phyloP scores from a whole-genome alignment of 106 monocot species.

The Dendrobium huoshanense region DNA sequence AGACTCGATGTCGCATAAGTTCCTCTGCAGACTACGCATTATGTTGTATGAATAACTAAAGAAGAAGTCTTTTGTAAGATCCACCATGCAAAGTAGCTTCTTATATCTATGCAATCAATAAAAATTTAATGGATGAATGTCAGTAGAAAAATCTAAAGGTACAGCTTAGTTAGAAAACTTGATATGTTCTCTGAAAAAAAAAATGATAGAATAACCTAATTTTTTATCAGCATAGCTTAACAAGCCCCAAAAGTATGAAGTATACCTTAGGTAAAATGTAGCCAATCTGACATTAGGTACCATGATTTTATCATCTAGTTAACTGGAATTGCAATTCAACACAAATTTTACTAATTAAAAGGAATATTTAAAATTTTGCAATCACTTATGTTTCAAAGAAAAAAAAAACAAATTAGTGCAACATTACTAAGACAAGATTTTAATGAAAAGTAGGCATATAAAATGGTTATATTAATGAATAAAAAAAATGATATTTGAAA shows the following conservation, averaged over 20 bases:
- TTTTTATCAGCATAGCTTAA: background rate
- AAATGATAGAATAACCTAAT: background rate
- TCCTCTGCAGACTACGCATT: constrained; percentile 90
- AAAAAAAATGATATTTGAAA: too few species aligned
- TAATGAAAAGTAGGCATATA: too few species aligned
- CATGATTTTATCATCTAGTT: background rate
- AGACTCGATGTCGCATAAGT: constrained; percentile 41
- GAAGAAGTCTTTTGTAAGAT: constrained; percentile 98
- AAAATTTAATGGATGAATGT: constrained; percentile 21
- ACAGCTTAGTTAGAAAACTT: background rate
- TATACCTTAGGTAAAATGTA: background rate
- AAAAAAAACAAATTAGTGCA: too few species aligned
- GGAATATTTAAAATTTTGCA: background rate
- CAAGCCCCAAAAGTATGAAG: background rate
- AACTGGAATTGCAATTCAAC: background rate
- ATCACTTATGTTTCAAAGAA: background rate
- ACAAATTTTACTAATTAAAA: background rate
- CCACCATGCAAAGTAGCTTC: constrained; percentile 74
- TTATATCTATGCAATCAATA: constrained; percentile 67
- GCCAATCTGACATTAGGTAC: background rate
- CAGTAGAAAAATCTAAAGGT: background rate
- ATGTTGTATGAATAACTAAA: constrained; percentile 97
- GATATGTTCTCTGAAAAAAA: background rate
- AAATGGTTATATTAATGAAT: too few species aligned
- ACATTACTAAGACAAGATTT: too few species aligned